Evolutionary conservation across 2,329 filamentous ascomycete species (phyloP).

Genomic region (Fusarium udum): DNA sequence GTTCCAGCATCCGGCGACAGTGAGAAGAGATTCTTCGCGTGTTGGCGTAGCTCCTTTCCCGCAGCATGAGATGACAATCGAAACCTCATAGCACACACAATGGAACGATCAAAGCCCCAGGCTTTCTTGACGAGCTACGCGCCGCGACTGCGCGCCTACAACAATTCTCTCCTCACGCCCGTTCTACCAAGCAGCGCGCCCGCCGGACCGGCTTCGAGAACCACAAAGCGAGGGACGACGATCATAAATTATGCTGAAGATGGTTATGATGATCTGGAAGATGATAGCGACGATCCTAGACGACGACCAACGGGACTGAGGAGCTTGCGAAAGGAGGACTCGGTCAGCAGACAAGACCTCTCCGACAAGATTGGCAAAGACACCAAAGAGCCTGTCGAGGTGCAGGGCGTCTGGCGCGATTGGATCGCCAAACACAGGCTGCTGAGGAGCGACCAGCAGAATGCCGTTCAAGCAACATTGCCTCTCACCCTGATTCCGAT

Average conservation of each 20-base stretch:
- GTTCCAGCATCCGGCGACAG: conserved; percentile 1
- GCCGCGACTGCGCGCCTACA: conserved; percentile 87
- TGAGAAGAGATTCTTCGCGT: conserved; percentile 32
- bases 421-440: conserved; percentile 84
- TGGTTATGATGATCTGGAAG: conserved; percentile 82
- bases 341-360: conserved; percentile 67
- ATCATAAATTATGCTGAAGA: conserved; percentile 99
- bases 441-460: conserved; percentile 67
- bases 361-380: conserved; percentile 87
- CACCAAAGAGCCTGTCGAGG: conserved; percentile 77
- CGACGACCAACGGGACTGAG: conserved; percentile 85
- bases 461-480: conserved; percentile 74
- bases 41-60: conserved; percentile 35
- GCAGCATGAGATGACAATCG: conserved; percentile 46
- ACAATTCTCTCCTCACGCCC: conserved; percentile 89
- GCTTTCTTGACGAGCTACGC: conserved; percentile 92
- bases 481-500: conserved; percentile 94
- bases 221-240: conserved; percentile 96
- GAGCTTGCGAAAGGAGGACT: conserved; percentile 82
- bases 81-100: conserved; percentile 45
- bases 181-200: conserved; percentile 76
- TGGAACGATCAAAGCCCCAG: conserved; percentile 72
- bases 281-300: conserved; percentile 78
- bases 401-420: conserved; percentile 92
- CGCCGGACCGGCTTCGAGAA: conserved; percentile 75